Evolutionary conservation across 1,284 basidiomycete genomes (phyloP), one percentile per base, ranked within the genome.

Genomic region (Papiliotrema terrestris): DNA sequence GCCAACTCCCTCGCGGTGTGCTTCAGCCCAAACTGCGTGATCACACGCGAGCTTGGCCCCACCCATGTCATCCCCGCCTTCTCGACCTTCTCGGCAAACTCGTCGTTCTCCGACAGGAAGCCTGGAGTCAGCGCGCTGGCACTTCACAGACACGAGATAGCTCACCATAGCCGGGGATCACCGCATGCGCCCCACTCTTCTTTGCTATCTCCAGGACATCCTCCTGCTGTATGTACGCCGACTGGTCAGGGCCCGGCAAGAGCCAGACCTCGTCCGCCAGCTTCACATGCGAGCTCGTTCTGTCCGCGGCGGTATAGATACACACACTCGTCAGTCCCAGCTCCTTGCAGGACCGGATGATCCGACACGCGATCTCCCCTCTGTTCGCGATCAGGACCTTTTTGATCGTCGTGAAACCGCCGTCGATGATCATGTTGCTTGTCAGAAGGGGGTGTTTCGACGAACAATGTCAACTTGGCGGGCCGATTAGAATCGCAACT

Each of bases 331-430:
- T 85, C 67, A 96, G 86, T 1, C 91, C 92, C 0, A 96, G 80
- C 68, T 88, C 87, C 74, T 81, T 84, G n/a, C 89, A 89, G 0
- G 93, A 93, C 42, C 88, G 84, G 60, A 94, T 93, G 51, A 96
- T 88, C 39, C 93, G 85, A 72, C 91, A 92, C 2, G 93, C 93
- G 59, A 96, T 96, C 77, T 97, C 93, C 42, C 93, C 93, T 85
- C 90, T 80, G 69, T 92, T 93, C 1, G 90, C 89, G 55, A 93
- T 85, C 39, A 93, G 81, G 55, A 92, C 87, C 80, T 91, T 92
- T 78, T 43, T 59, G 26, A 57, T 59, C 19, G 22, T 43, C 45
- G 47, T 54, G 32, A 60, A 59, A 32, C 29, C 29, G 17, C 48
- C 54, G 52, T 56, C 56, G 38, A 61, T 61, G 43, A 45, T n/a